These are phyloP conservation scores for Termitomyces sp. DNA, from an alignment of 768 basidiomycete species.

Conservation along the genomic window DNA sequence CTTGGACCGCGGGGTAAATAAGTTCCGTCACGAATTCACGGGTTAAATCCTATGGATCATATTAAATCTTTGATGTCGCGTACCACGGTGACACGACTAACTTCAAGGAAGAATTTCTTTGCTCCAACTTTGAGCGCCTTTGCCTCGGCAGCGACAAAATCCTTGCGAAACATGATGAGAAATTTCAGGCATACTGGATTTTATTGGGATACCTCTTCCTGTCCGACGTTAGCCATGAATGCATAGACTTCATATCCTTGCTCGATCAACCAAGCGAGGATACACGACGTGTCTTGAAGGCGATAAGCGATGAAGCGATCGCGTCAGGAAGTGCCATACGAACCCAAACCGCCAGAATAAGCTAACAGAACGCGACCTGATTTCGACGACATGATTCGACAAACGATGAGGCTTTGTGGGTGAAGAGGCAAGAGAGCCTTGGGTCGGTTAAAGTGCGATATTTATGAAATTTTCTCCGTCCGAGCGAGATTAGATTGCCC, in stretches of 20 bases:
- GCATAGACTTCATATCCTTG: constrained; percentile 95
- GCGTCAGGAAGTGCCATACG: constrained; percentile 33
- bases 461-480: constrained; percentile 5
- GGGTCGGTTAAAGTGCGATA: background rate
- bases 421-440: background rate
- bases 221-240: constrained; percentile 95
- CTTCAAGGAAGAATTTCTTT: constrained; percentile 93
- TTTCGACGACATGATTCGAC: constrained; percentile 40
- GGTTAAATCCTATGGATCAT: constrained; percentile 67
- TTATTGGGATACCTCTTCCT: constrained; percentile 62
- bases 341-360: constrained; percentile 97
- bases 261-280: constrained; percentile 98
- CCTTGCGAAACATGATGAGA: constrained; percentile 38
- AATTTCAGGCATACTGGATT: background rate
- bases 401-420: background rate
- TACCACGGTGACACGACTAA: constrained; percentile 19
- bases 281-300: constrained; percentile 89
- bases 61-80: background rate
- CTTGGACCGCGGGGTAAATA: constrained; percentile 97
- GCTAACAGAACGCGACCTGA: constrained; percentile 89
- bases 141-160: constrained; percentile 85
- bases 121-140: constrained; percentile 92
- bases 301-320: constrained; percentile 11
- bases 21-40: constrained; percentile 94
- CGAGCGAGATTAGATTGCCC: constrained; percentile 4